Conservation (phyloP, 2,329 filamentous ascomycete species). For the Gliomastix tumulicola region DNA sequence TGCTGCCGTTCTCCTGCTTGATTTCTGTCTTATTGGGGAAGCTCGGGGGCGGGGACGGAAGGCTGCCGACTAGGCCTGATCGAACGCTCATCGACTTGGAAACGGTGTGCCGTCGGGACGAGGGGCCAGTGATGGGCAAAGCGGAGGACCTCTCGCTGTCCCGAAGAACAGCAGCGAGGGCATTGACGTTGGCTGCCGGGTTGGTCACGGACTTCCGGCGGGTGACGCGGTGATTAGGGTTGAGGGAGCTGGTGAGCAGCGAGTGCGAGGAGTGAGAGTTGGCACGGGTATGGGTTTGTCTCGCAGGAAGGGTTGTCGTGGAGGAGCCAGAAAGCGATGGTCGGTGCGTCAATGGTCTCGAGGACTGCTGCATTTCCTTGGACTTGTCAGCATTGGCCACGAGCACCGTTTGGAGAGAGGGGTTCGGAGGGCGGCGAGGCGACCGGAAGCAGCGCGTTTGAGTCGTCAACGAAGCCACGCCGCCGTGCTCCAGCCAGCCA, state of each 20-base stretch:
- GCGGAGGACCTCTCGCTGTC: conserved; percentile 50
- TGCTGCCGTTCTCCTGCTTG: conserved; percentile 45
- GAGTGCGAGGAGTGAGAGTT: conserved; percentile 85
- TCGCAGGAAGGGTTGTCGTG: conserved; percentile 49
- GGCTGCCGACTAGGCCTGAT: conserved; percentile 38
- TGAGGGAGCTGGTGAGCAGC: conserved; percentile 68
- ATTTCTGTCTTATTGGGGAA: conserved; percentile 51
- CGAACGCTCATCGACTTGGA: conserved; percentile 1
- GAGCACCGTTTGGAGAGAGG: too few relatives aligned
- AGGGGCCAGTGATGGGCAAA: conserved; percentile 47
- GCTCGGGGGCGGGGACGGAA: conserved; percentile 60
- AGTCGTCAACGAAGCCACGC: too few relatives aligned
- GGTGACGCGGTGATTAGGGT: conserved; percentile 77
- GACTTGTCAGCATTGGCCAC: too few relatives aligned
- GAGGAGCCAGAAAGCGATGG: conserved; percentile 51
- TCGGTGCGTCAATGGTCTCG: conserved; percentile 60
- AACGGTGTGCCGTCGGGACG: conserved; percentile 49
- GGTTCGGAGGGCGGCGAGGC: too few relatives aligned
- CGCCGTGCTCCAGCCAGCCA: too few relatives aligned
- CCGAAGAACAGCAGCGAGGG: conserved; percentile 65
- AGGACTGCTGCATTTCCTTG: conserved; percentile 61
- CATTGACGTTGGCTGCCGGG: conserved; percentile 64
- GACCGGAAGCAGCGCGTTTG: too few relatives aligned
- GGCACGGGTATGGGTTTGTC: conserved; percentile 62
- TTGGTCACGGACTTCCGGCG: conserved; percentile 91